Evolutionary conservation across 1,139 yeast species (phyloP), one percentile per base, ranked within the genome.

Genomic region (Yamadazyma triangularis): DNA sequence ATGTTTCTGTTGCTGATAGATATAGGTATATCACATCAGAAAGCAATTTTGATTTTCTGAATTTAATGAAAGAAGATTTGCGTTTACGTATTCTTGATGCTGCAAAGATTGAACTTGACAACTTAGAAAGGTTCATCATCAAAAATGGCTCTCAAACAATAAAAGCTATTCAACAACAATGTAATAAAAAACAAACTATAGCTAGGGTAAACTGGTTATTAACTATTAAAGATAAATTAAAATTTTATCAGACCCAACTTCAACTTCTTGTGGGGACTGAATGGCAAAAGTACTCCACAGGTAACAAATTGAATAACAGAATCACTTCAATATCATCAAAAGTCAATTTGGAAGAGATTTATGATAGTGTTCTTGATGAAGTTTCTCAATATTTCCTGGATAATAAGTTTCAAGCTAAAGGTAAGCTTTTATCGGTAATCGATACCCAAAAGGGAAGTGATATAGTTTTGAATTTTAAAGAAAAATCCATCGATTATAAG

Each of bases 271-370:
- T 89, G 8, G 95, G 96, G 0, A 48, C 62, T 10, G 82, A 79
- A 19, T 89, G 96, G 96, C 64, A 60, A 29, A 67, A 74, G 26
- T 85, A 80, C 44, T 77, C 89, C 0, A 79, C 81, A 29, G 96
- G 96, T 0, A 72, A 68, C 32, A 74, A 71, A 39, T 70, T 89
- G 2, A 63, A 69, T 11, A 52, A 64, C 2, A 85, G 77, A 36
- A 65, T 77, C 11, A 46, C 51, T 1, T 55, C 60, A 1, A 60
- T 83, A 27, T 47, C 64, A 12, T 56, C 63, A 14, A 71, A 65
- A 28, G 56, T 79, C 9, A 64, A 79, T 31, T 53, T 77, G 0
- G 56, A 65, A 4, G 47, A 35, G 0, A 42, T 70, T 0, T 73
- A 69, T 38, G 56, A 61, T 1, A 47, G 52, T 2, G 85, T 94